Evolutionary conservation across 1,139 yeast species (phyloP).

Genomic region (Saccharomyces hybrid): DNA sequence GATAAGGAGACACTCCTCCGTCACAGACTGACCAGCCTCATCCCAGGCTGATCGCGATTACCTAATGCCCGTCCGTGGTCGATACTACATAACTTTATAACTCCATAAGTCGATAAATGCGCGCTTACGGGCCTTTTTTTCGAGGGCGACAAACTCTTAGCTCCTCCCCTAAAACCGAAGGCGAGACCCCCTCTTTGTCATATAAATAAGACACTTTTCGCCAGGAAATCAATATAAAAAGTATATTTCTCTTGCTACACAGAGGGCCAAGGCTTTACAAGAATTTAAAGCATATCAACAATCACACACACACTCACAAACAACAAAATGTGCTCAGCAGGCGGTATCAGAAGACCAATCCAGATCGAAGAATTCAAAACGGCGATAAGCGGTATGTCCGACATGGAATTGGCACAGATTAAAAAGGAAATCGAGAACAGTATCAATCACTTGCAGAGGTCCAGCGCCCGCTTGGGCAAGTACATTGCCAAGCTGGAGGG

Average conservation of each 20-base stretch:
- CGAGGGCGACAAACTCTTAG: not conserved
- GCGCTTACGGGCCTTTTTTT: not conserved
- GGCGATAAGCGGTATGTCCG: conserved; percentile 33
- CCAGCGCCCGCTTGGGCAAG: conserved; percentile 31
- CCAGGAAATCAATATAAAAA: not conserved
- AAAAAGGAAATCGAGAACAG: conserved; percentile 30
- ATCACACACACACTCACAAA: not conserved
- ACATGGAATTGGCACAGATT: conserved; percentile 27
- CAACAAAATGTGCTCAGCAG: conserved; percentile 13
- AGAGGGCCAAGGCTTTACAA: not conserved
- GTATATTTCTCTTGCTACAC: not conserved
- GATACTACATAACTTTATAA: not conserved
- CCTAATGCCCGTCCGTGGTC: not conserved
- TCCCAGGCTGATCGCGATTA: not conserved
- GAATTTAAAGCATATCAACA: not conserved
- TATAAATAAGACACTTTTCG: not conserved
- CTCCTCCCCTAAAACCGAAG: conserved; percentile 1
- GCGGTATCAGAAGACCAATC: conserved; percentile 32
- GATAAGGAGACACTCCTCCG: not conserved
- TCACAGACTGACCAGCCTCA: not conserved
- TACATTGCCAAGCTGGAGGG: conserved; percentile 28
- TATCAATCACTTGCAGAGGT: conserved; percentile 31
- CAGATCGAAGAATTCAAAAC: conserved; percentile 34
- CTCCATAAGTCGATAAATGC: not conserved
- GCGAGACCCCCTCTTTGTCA: not conserved